These are phyloP conservation scores for Penicillium macrosclerotiorum DNA, from an alignment of 495 filamentous ascomycete species.

Conservation along the genomic window DNA sequence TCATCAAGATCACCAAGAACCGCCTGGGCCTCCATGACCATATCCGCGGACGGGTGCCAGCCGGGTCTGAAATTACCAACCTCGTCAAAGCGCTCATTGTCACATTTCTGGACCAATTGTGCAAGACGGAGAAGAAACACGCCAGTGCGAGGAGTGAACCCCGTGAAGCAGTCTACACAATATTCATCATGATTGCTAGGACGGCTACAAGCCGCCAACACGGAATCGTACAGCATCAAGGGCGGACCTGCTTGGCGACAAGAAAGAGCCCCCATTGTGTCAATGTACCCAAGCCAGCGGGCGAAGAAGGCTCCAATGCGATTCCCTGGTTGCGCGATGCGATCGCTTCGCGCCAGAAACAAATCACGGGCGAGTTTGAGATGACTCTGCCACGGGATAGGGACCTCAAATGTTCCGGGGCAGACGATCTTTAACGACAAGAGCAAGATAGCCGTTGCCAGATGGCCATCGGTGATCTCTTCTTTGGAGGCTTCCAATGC, in stretches of 20 bases:
- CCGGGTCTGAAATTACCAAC: slow-evolving; percentile 46
- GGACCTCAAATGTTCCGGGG: slow-evolving; percentile 73
- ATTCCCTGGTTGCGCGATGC: slow-evolving; percentile 53
- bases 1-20: slow-evolving; percentile 52
- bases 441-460: slow-evolving; percentile 85
- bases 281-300: slow-evolving; percentile 84
- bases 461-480: slow-evolving; percentile 68
- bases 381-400: slow-evolving; percentile 74
- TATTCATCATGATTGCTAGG: slow-evolving; percentile 51
- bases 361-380: slow-evolving; percentile 73
- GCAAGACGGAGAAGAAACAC: slow-evolving; percentile 72
- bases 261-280: slow-evolving; percentile 74
- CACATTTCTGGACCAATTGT: slow-evolving; percentile 67
- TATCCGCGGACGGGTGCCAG: slow-evolving; percentile 60
- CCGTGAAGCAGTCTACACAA: slow-evolving; percentile 75
- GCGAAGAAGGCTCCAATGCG: slow-evolving; percentile 75
- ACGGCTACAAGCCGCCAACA: slow-evolving; percentile 44
- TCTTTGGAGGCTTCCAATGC: slow-evolving; percentile 57
- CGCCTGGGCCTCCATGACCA: slow-evolving; percentile 51
- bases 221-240: slow-evolving; percentile 54
- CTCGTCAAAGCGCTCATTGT: slow-evolving; percentile 63
- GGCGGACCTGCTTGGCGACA: slow-evolving; percentile 62
- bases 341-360: slow-evolving; percentile 63
- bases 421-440: slow-evolving; percentile 84
- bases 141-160: slow-evolving; percentile 70